Conservation (phyloP, 805 yeast species). For the Kodamaea kaohsiungensis region DNA sequence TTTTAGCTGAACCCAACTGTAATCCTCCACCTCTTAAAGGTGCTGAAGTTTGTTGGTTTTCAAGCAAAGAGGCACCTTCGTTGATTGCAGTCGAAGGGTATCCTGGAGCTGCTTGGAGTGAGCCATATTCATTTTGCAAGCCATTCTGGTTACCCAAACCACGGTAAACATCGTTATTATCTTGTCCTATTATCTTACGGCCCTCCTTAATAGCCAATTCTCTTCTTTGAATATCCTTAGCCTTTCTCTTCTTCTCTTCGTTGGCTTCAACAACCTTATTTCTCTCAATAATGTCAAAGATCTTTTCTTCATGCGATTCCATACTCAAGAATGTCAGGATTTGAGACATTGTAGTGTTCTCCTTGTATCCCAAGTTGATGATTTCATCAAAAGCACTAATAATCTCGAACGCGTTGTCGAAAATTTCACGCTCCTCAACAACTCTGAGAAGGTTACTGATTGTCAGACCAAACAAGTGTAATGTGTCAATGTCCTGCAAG, state of each 20-base stretch:
- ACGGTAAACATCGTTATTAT: conserved; percentile 48
- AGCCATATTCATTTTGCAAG: conserved; percentile 20
- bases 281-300: conserved; percentile 95
- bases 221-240: conserved; percentile 82
- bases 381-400: conserved; percentile 93
- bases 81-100: conserved; percentile 31
- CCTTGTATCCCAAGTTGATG: conserved; percentile 85
- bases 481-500: conserved; percentile 89
- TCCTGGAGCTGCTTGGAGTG: conserved; percentile 25
- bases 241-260: conserved; percentile 94
- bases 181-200: conserved; percentile 9
- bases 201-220: conserved; percentile 59
- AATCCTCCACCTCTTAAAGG: conserved; percentile 57
- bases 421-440: conserved; percentile 80
- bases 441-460: conserved; percentile 70
- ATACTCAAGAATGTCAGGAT: conserved; percentile 87
- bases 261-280: conserved; percentile 96
- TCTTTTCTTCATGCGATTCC: conserved; percentile 98
- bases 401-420: conserved; percentile 83
- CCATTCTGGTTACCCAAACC: conserved; percentile 17
- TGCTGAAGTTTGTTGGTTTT: conserved; percentile 14
- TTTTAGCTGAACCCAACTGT: conserved; percentile 64
- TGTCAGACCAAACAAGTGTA: conserved; percentile 80
- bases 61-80: conserved; percentile 14
- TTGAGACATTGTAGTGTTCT: conserved; percentile 78